phyloP scores from a whole-genome alignment of 768 basidiomycete species.

The Xanthoconium stramineum region DNA sequence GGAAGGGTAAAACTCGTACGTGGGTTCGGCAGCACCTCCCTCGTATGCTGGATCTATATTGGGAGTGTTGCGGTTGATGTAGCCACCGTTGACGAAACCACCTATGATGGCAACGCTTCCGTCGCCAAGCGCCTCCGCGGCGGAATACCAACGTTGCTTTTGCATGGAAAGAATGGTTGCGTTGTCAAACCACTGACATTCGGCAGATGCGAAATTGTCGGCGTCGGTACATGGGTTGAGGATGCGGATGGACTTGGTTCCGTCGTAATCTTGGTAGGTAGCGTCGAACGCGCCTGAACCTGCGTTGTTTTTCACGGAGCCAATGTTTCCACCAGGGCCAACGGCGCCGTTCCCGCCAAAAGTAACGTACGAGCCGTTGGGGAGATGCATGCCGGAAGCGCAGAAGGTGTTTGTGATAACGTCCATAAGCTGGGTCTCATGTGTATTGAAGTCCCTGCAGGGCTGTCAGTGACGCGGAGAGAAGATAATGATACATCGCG shows the following conservation, averaged over 20 bases:
- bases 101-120: constrained; percentile 81
- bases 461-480: neutral
- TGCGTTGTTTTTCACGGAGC: constrained; percentile 45
- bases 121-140: constrained; percentile 69
- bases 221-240: constrained; percentile 66
- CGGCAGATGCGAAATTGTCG: constrained; percentile 43
- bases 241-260: constrained; percentile 74
- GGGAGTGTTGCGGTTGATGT: constrained; percentile 73
- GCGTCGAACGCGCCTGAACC: constrained; percentile 56
- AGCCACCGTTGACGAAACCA: constrained; percentile 74
- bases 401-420: constrained; percentile 75
- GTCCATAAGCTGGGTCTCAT: constrained; percentile 19
- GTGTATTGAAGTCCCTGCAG: constrained; percentile 24
- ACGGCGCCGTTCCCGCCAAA: constrained; percentile 81
- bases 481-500: neutral
- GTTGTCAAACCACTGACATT: constrained; percentile 76
- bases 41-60: constrained; percentile 59
- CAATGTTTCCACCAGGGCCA: constrained; percentile 58
- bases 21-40: constrained; percentile 75
- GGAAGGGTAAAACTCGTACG: constrained; percentile 79
- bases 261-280: constrained; percentile 77
- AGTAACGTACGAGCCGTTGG: constrained; percentile 71
- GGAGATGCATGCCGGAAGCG: constrained; percentile 77
- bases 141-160: constrained; percentile 73
- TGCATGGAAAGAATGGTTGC: constrained; percentile 61